Evolutionary conservation across 768 basidiomycete species (phyloP), one percentile per base, ranked within the genome.

Genomic region (Agrocybe chaxingu): DNA sequence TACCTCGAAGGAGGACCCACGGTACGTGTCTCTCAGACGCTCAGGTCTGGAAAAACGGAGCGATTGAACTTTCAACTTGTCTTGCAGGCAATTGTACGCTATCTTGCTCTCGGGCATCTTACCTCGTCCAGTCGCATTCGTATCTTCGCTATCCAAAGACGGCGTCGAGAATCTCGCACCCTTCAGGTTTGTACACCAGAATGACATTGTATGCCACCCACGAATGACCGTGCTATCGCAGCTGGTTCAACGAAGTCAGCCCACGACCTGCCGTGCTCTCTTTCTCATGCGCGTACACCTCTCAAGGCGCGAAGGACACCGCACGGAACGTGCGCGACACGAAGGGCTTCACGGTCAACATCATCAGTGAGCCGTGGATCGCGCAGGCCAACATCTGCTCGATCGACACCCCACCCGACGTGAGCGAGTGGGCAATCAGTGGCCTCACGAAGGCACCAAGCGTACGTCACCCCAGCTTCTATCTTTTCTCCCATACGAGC

Each of bases 301-400:
- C 65, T 3, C 54, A 51, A 56, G 61, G 40, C 50, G 57, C 54
- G 53, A 80, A 82, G 69, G 87, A 91, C 58, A 85, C 83, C 9
- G 69, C 74, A n/a, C 68, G 68, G 38, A 90, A 90, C 46, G 85
- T 90, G 59, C 70, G 72, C 47, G 69, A 71, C 0, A 84, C 80
- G 10, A 84, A 83, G 54, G 76, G 80, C 24, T 92, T 90, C 62
- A 83, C 81, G 3, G 80, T 86, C 37, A 87, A 85, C 55, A 82
- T 87, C 42, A 85, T 92, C 63, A 87, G 85, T 56, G 84, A 89
- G 63, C 74, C 85, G 0, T 86, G 81, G 68, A 60, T 80, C 34
- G 76, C 78, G 50, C 76, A 80, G 7, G 82, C 84, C 3, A 85
- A 85, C 54, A 62, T 64, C 18, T 65, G 70, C 42, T 70, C 75